Evolutionary conservation across 2,329 filamentous ascomycete species (phyloP), one percentile per base, ranked within the genome.

Genomic region (Aspergillus proliferans): DNA sequence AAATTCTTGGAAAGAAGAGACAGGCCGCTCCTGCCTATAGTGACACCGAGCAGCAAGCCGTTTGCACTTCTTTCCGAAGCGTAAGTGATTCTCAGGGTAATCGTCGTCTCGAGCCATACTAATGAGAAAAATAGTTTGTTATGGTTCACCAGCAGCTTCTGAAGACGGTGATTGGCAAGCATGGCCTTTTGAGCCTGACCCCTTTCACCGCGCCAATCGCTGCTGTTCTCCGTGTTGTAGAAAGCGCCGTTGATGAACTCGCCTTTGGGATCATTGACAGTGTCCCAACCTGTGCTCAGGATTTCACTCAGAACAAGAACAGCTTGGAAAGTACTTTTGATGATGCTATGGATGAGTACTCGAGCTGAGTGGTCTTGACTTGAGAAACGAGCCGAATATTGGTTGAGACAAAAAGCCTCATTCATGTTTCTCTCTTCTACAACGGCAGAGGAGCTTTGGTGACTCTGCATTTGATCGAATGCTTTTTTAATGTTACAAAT

Each of bases 161-260:
- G 39, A 22, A 24, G 2, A 50, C 36, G 10, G 24, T 50, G 36
- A 50, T 46, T 36, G 48, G 48, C 34, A 50, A 50, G 48, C 43
- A 50, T 26, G 48, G 48, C n/a, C 4, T 50, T 9, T 33, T 50
- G 22, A 50, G 48, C 30, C 24, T 50, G 22, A 50, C 48, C 4
- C 48, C 43, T 15, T 50, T 50, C 39, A 46, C 48, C 30, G 3
- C 3, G 5, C 30, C 30, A 10, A 7, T 33, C 14, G 30, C 30
- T 33, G 9, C 9, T 9, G 4, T 33, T 14, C 30, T 33, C 30
- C 30, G 30, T 6, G 7, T 14, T 14, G 3, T 33, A 10, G 30
- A 33, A 14, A 6, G 7, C 3, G 30, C 3, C 14, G 30, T 33
- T 33, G 30, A 33, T 33, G 7, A 9, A 14, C 30, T 33, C 3